Evolutionary conservation across 768 basidiomycete species (phyloP).

Genomic region (Lactarius indigo): DNA sequence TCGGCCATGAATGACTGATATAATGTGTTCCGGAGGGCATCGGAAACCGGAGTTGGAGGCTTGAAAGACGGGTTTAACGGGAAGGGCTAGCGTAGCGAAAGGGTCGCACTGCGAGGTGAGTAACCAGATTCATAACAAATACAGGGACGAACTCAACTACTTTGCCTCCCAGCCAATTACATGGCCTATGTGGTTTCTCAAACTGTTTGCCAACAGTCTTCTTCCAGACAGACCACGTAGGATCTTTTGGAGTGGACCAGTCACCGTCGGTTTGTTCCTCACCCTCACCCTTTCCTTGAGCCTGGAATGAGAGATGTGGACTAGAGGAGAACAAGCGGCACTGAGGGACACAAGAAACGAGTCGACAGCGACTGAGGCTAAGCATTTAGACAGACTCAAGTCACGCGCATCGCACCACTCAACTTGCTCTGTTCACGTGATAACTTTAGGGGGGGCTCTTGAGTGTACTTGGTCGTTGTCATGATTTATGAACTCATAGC

Average conservation of each 20-base stretch:
- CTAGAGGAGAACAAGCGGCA: neutral
- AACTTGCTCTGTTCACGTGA: neutral
- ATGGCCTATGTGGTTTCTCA: constrained; percentile 32
- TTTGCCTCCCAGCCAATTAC: constrained; percentile 60
- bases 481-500: neutral
- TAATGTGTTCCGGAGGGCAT: constrained; percentile 51
- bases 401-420: neutral
- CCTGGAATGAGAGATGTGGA: neutral
- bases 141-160: constrained; percentile 46
- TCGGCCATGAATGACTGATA: constrained; percentile 60
- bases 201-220: constrained; percentile 20
- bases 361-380: constrained; percentile 4
- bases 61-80: constrained; percentile 81
- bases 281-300: neutral
- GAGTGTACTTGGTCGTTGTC: neutral
- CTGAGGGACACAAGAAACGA: neutral
- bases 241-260: constrained; percentile 4
- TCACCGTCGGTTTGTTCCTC: constrained; percentile 25
- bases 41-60: constrained; percentile 74
- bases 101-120: constrained; percentile 19
- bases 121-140: constrained; percentile 6
- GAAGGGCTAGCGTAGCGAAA: constrained; percentile 63
- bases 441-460: constrained; percentile 16
- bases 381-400: constrained; percentile 12
- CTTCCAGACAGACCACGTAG: constrained; percentile 13